These are phyloP conservation scores for Gymnopus androsaceus DNA, from an alignment of 1,284 basidiomycete species.

Conservation along the genomic window DNA sequence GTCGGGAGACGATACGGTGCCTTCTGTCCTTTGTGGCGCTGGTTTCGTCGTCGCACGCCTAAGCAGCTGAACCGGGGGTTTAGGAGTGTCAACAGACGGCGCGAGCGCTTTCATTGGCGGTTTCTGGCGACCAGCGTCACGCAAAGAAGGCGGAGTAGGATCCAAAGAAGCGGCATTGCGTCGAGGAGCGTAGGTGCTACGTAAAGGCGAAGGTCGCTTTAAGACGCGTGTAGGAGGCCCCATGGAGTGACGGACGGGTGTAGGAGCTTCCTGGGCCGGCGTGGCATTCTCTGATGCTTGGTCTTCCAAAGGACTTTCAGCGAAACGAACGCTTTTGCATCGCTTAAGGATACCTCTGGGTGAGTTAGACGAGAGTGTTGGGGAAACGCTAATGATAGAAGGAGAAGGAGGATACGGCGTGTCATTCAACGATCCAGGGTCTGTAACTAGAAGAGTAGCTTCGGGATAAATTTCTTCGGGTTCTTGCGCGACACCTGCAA, in stretches of 20 bases:
- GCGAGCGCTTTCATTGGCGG: not conserved
- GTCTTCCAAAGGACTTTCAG: slow-evolving; percentile 29
- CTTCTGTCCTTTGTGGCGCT: not conserved
- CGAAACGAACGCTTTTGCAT: slow-evolving; percentile 43
- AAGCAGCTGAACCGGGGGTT: not conserved
- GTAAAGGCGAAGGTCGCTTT: slow-evolving; percentile 21
- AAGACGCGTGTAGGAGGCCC: slow-evolving; percentile 8
- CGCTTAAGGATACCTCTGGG: slow-evolving; percentile 41
- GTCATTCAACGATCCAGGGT: not conserved
- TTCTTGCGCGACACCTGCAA: not conserved
- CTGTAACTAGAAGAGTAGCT: not conserved
- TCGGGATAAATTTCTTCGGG: slow-evolving; percentile 15
- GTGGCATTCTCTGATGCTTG: not conserved
- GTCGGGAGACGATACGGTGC: not conserved
- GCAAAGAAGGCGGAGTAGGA: slow-evolving; percentile 8
- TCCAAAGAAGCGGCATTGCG: slow-evolving; percentile 19
- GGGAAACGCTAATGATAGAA: slow-evolving; percentile 8
- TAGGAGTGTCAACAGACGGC: not conserved
- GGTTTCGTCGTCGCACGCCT: not conserved
- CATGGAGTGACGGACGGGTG: slow-evolving; percentile 8
- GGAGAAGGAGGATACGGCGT: not conserved
- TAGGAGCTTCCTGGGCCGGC: not conserved
- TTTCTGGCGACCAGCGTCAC: slow-evolving; percentile 7
- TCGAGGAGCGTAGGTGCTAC: slow-evolving; percentile 18
- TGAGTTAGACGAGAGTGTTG: slow-evolving; percentile 19